phyloP scores from a whole-genome alignment of 2,329 filamentous ascomycete genomes.

The Chalara sp. region DNA sequence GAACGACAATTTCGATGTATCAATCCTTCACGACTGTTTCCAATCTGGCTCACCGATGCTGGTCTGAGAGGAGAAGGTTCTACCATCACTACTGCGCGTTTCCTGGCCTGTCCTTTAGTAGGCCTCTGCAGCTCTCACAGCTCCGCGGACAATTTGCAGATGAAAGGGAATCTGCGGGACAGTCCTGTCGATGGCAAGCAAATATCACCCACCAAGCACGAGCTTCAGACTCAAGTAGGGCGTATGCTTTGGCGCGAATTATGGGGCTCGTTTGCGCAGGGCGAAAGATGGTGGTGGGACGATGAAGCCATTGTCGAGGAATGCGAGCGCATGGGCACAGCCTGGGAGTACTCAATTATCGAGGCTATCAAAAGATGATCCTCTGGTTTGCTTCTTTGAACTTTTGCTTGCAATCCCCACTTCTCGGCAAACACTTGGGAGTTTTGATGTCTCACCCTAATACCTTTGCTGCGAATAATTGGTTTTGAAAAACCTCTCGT shows the following conservation, averaged over 20 bases:
- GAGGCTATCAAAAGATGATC: conserved; percentile 40
- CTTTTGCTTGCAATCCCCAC: too few species aligned
- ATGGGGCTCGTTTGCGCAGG: conserved; percentile 40
- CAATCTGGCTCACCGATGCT: conserved; percentile 50
- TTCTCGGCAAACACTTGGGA: too few species aligned
- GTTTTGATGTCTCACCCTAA: too few species aligned
- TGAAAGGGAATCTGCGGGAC: conserved; percentile 10
- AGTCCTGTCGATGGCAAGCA: neutral
- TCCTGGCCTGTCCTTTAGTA: conserved; percentile 14
- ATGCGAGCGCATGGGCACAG: conserved; percentile 45
- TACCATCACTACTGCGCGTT: conserved; percentile 16
- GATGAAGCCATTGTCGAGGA: conserved; percentile 47
- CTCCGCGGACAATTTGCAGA: neutral
- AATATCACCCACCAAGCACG: conserved; percentile 16
- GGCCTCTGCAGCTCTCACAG: neutral
- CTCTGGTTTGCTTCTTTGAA: too few species aligned
- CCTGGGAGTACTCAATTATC: conserved; percentile 53
- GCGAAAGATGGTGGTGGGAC: conserved; percentile 55
- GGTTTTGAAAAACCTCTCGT: too few species aligned
- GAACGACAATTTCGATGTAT: conserved; percentile 52
- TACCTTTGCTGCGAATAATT: too few species aligned
- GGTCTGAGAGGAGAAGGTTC: conserved; percentile 37
- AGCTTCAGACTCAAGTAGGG: conserved; percentile 46
- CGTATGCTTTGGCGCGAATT: conserved; percentile 54
- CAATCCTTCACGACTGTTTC: conserved; percentile 51